Conservation (phyloP, 2,329 filamentous ascomycete genomes). For the Colletotrichum ledebouriae region DNA sequence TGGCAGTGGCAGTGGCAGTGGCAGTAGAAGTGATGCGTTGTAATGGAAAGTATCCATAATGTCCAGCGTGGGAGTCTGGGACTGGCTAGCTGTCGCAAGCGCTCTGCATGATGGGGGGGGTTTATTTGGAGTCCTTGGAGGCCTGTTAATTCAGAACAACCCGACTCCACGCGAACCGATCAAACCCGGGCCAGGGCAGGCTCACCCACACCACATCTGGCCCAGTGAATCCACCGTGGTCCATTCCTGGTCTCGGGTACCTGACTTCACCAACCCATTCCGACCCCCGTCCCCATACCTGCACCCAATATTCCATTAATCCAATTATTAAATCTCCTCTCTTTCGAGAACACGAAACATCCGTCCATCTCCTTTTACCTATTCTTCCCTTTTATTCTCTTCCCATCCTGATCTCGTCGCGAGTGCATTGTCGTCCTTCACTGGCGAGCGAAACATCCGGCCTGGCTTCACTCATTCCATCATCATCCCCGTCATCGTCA, state of each 20-base stretch:
- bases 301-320: conserved; percentile 37
- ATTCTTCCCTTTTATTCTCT: conserved; percentile 20
- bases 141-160: conserved; percentile 22
- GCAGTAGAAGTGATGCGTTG: background rate
- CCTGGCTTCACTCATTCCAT: conserved; percentile 29
- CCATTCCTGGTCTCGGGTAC: conserved; percentile 35
- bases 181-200: conserved; percentile 16
- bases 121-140: background rate
- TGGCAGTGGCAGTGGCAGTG: too few relatives aligned
- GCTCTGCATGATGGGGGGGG: conserved; percentile 28
- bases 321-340: conserved; percentile 41
- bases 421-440: conserved; percentile 17
- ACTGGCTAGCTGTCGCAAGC: conserved; percentile 27
- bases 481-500: background rate
- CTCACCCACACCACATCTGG: conserved; percentile 15
- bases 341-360: conserved; percentile 27
- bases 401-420: conserved; percentile 16
- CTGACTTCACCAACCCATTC: conserved; percentile 29
- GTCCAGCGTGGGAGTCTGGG: conserved; percentile 12
- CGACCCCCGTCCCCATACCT: conserved; percentile 1
- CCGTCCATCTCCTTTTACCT: conserved; percentile 27
- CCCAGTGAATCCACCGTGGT: conserved; percentile 19
- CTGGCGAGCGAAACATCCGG: conserved; percentile 28
- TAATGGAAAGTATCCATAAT: background rate
- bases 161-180: conserved; percentile 33